phyloP scores from a whole-genome alignment of 2,329 filamentous ascomycete species.

The Byssoonygena ceratinophila region DNA sequence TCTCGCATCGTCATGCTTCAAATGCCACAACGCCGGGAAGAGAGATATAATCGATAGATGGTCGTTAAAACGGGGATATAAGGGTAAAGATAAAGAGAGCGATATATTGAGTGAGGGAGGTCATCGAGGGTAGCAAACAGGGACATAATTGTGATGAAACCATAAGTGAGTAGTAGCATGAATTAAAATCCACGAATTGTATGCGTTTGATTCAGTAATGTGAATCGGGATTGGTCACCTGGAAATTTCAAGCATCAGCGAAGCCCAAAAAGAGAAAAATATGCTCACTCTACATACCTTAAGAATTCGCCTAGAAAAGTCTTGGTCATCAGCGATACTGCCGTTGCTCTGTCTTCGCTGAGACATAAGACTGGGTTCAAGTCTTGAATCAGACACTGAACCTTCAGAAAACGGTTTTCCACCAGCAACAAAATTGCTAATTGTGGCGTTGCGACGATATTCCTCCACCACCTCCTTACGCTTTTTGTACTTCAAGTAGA shows the following conservation, averaged over 20 bases:
- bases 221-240: slow-evolving; percentile 14
- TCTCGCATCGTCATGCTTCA: slow-evolving; percentile 3
- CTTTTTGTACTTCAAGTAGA: slow-evolving; percentile 64
- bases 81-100: background rate
- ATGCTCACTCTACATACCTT: slow-evolving; percentile 49
- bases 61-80: slow-evolving; percentile 8
- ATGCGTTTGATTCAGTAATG: slow-evolving; percentile 8
- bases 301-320: slow-evolving; percentile 91
- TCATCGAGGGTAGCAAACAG: background rate
- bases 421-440: slow-evolving; percentile 59
- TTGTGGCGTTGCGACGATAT: slow-evolving; percentile 67
- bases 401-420: slow-evolving; percentile 51
- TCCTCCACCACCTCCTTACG: slow-evolving; percentile 73
- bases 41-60: slow-evolving; percentile 1
- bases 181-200: background rate
- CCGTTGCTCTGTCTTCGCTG: slow-evolving; percentile 81
- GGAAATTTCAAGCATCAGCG: background rate
- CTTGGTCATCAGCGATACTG: slow-evolving; percentile 93
- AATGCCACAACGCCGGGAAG: slow-evolving; percentile 9
- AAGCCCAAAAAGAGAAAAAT: background rate
- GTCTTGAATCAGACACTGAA: slow-evolving; percentile 68
- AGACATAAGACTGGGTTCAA: slow-evolving; percentile 73
- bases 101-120: background rate
- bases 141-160: background rate
- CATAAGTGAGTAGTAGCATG: background rate